Evolutionary conservation across 129 eudicot species (phyloP).

Genomic region (Ambrosia artemisiifolia): DNA sequence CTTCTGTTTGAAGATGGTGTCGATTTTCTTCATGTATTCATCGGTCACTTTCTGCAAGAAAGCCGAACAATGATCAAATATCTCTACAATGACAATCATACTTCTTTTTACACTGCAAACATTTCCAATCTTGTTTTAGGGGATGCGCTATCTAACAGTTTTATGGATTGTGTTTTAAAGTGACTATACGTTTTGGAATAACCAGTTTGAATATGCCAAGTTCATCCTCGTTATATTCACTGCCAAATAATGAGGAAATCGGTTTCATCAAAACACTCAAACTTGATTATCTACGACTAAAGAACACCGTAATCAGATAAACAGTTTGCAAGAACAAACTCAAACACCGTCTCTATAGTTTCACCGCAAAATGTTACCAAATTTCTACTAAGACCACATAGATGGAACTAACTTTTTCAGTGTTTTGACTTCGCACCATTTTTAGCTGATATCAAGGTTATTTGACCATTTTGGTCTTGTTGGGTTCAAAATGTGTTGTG

Average conservation of each 20-base stretch:
- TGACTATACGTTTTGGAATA: too few species aligned
- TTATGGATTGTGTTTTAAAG: too few species aligned
- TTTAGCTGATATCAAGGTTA: background rate
- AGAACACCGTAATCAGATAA: background rate
- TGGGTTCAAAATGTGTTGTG: background rate
- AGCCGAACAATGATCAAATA: background rate
- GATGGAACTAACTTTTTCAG: too few species aligned
- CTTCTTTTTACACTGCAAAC: background rate
- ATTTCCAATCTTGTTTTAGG: background rate
- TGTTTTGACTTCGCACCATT: too few species aligned
- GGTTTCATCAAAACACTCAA: background rate
- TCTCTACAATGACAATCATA: background rate
- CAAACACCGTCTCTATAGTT: background rate
- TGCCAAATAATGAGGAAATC: background rate
- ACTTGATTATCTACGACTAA: background rate
- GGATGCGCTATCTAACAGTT: background rate
- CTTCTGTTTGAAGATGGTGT: constrained; percentile 80
- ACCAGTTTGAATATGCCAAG: too few species aligned
- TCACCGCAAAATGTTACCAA: background rate
- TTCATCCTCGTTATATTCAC: too few species aligned
- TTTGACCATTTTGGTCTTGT: background rate
- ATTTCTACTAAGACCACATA: too few species aligned
- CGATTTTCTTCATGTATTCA: constrained; percentile 87
- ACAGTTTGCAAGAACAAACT: background rate
- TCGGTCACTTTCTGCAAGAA: constrained; percentile 75